Base-by-base conservation (phyloP, 2,329 filamentous ascomycete species). In the Scolecobasidium constrictum region DNA sequence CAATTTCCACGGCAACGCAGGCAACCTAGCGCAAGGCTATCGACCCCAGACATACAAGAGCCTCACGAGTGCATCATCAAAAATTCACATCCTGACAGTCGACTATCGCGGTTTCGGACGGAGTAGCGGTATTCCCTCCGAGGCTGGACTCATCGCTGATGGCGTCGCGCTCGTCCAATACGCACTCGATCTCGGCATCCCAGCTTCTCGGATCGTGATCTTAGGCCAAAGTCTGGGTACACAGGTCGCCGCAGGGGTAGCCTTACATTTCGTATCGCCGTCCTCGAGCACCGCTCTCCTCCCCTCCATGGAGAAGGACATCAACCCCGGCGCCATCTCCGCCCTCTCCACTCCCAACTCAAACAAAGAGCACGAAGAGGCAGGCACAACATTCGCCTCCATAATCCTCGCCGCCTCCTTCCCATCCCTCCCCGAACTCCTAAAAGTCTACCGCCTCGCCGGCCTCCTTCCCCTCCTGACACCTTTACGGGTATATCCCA, bases 101-200 rank as follows among this genome's bases (percentile, higher is more conserved):
- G 87, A 94, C 66, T 95, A 95, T 62, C 82, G 88, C 15, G 88
- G 88, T 5, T 95, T 86, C 52, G 88, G 87, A 1, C 72, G 76
- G 31, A 92, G 84, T 6, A 85, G 80, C 1, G 86, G 90, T n/a
- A 65, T 63, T 3, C 90, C 90, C 0, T 81, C 79, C 0, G 90
- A 96, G 63, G 65, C 73, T 26, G 90, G 90, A 0, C 65, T 96
- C 5, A 84, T 94, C 43, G 76, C 75, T 4, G 90, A 96, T 56
- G 86, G 81, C 13, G 68, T 82, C 3, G 71, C 86, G 0, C 65
- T 86, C 3, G 68, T 93, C 3, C 72, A 86, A 47, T 93, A 83
- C 66, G 77, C 83, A 7, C 69, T 86, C 28, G 65, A 72, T 1
- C 76, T 79, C 12, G 66, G 73, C 0, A 71, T 95, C 15, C 70